Base-by-base conservation (phyloP, 495 filamentous ascomycete species). In the Massariosphaeria phaeospora region DNA sequence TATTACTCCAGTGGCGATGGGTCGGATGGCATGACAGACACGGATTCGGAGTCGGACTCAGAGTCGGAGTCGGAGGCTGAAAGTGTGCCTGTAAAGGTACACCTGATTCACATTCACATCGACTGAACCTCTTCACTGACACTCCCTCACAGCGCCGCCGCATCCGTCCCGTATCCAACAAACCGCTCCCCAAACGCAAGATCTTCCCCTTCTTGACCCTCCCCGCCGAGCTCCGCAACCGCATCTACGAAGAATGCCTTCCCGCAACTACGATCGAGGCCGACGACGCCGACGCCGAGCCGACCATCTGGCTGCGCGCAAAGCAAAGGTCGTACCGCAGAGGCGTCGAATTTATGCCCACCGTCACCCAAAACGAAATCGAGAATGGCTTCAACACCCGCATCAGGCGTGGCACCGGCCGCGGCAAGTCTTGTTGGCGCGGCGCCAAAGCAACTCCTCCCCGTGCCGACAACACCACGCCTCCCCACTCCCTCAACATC, bases 141-240 rank as follows among this genome's bases (percentile, higher is more conserved):
- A 24, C 5, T 9, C 41, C 7, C 15, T 23, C 17, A 8, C 8
- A 40, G 17, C 8, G 9, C 17, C 13, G 10, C 6, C 13, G 23
- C 6, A 45, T 17, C 42, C 15, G 17, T 21, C 9, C 24, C 42
- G 18, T 21, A 21, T 13, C 26, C 17, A 45, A n/a, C 12, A 54
- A 52, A 13, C 38, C 38, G 4, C 36, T 41, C 21, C 48, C 48
- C 12, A 12, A 13, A 4, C 34, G 43, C 9, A 55, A 55, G 26
- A 36, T 47, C 21, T 55, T 55, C 33, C 51, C 53, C 10, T 56
- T 56, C 45, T 17, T 50, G 12, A 18, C 21, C 5, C 45, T 56
- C 8, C 53, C 53, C 15, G 21, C 44, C 18, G 53, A 56, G 42
- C 21, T 56, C 20, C 53, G 53, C 20, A 43, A 56, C 33, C 13